Percentiles rank a stretch among this genome's conserved stretches.
phyloP scores from a whole-genome alignment of 148 eudicot genomes.

The Chenopodium formosanum region DNA sequence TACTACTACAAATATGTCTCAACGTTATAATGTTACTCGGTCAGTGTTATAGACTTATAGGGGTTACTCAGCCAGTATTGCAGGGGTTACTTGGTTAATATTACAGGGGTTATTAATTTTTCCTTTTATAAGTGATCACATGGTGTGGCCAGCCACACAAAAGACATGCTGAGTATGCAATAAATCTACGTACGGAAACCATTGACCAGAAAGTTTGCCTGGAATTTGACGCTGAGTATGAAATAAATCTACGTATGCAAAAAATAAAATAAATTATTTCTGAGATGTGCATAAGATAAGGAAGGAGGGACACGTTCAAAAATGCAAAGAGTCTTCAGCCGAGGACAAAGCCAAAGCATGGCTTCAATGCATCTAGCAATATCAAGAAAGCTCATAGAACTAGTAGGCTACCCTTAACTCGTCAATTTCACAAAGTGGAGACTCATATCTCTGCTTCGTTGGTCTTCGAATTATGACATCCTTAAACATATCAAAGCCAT shows the following conservation, averaged over 20 bases:
- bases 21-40: no score
- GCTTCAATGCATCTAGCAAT: not conserved
- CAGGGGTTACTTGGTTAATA: no score
- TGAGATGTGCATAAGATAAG: not conserved
- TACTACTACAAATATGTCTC: no score
- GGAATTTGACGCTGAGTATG: no score
- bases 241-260: not conserved
- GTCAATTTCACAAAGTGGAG: slow-evolving; percentile 8
- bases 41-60: no score
- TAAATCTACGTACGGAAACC: no score
- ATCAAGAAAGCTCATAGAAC: not conserved
- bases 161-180: no score
- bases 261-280: not conserved
- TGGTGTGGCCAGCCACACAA: no score
- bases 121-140: no score
- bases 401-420: not conserved
- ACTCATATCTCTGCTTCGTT: not conserved
- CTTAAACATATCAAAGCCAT: not conserved
- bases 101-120: no score
- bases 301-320: not conserved
- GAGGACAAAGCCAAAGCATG: slow-evolving; percentile 7
- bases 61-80: no score
- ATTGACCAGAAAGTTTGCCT: no score
- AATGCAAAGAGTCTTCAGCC: not conserved
- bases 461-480: not conserved